phyloP scores from a whole-genome alignment of 371 early-diverging fungal genomes.

The Mortierella sp. region DNA sequence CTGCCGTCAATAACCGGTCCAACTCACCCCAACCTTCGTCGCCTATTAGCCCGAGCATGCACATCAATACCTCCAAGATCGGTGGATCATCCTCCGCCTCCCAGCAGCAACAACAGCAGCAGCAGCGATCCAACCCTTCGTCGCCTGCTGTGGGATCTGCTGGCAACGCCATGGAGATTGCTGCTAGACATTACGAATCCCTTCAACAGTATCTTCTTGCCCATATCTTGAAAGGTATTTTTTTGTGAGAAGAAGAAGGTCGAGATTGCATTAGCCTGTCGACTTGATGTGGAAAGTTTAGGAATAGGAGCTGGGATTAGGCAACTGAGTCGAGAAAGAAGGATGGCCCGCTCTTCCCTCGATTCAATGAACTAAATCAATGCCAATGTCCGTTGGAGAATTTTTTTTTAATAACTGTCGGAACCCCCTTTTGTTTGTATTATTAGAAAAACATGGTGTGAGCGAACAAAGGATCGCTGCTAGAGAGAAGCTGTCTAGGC shows the following conservation, averaged over 20 bases:
- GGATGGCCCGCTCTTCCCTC: not conserved
- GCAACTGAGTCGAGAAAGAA: not conserved
- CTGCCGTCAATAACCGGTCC: constrained; percentile 31
- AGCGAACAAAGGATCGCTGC: constrained; percentile 75
- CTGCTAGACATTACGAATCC: constrained; percentile 54
- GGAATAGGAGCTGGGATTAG: no score
- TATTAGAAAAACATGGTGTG: constrained; percentile 61
- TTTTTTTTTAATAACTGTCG: constrained; percentile 1
- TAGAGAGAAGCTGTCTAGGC: constrained; percentile 87
- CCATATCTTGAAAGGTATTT: constrained; percentile 57
- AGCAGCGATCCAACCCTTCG: constrained; percentile 37
- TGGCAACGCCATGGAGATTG: constrained; percentile 58
- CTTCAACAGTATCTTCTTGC: constrained; percentile 56
- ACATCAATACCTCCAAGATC: constrained; percentile 35
- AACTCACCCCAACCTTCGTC: constrained; percentile 46
- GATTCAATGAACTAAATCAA: not conserved
- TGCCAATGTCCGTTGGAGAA: not conserved
- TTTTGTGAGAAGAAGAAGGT: not conserved
- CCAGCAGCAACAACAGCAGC: constrained; percentile 23
- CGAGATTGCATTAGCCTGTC: not conserved
- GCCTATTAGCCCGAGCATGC: constrained; percentile 40
- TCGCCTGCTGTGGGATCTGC: constrained; percentile 30
- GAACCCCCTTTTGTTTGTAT: not conserved
- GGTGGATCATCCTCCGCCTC: constrained; percentile 5
- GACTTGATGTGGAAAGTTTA: not conserved